Evolutionary conservation across 2,329 filamentous ascomycete genomes (phyloP), one percentile per base, ranked within the genome.

Genomic region (Cylindrodendrum hubeiense): DNA sequence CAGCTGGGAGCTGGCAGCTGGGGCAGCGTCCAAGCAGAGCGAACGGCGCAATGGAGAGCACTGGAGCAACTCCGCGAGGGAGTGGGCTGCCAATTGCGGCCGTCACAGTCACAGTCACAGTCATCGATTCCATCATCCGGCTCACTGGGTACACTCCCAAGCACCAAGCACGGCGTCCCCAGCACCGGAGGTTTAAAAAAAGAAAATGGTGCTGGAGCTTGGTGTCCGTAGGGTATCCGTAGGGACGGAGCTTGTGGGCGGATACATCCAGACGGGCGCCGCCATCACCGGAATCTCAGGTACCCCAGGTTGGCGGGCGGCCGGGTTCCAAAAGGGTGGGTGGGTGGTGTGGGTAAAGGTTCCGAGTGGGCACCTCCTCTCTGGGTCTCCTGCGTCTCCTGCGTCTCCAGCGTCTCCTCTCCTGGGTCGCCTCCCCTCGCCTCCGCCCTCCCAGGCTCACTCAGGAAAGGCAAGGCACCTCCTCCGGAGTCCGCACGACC

Each of bases 121-220:
- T 58, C 60, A 57, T 33, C 47, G 37, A 63, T 63, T 49, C 60
- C 49, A 58, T 58, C 60, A 63, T 59, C 46, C 47, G 47, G 41
- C 41, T 52, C 60, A 63, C 60, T 63, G 54, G 30, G 60, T 17
- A 54, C 60, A 63, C 60, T 63, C 60, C 60, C 46, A 63, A 43
- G 60, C 47, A 53, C 47, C 46, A 7, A 37, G 15, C 7, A 9
- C 28, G 28, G 28, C 28, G 10, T 9, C 28, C n/a, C 37, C 15
- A 39, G 37, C 7, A 7, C 37, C 54, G 39, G 43, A 22, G 39
- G 33, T 49, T 46, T 49, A 50, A 43, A 43, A 34, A 28, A 30
- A 28, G 22, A 28, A 26, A 47, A 15, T 26, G 21, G 22, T 47
- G 19, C 41, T 47, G 44, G 44, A 47, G 8, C 19, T 12, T n/a